Evolutionary conservation across 208 protist species (phyloP), one percentile per base, ranked within the genome.

Genomic region (Trypanosoma conorhini): DNA sequence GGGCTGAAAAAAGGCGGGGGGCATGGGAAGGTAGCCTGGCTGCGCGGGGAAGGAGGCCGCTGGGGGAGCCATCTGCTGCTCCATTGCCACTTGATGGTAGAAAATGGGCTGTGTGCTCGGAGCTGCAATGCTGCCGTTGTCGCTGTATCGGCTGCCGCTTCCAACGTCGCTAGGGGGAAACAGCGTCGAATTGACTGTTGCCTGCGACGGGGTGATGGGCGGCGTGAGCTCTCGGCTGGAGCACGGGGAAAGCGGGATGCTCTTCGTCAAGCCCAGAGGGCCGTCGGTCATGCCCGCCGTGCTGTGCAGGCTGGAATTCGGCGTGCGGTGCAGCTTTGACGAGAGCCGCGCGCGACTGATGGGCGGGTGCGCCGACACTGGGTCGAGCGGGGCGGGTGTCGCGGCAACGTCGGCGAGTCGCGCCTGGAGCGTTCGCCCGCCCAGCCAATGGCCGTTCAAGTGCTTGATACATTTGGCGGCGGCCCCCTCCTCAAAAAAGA

Each of bases 401-500:
- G 87, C 87, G 38, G 77, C 70, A 1, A 71, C 72, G 57, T 92
- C 83, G 22, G 83, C 81, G 46, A 86, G 80, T 12, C 87, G 87
- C 0, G 82, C 87, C 79, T 89, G 79, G 40, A 92, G 69, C 30
- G 70, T 65, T 50, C 82, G 82, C 8, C 65, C 66, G 42, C 75
- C 80, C 8, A 86, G 38, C 46, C 70, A 63, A 17, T 61, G 77
- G 22, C 83, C 83, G 55, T 92, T 82, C 13, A 92, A 63, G 1
- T 74, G 74, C 28, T 72, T 61, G 44, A 92, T 88, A 74, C 81
- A 87, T 38, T 67, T 71, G 9, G 72, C 77, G 17, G 87, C 87
- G 61, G 74, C 77, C 40, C 64, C 81, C 72, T 89, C 79, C 51
- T 83, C 72, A 64, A 77, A 86, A 66, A 88, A 92, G 44, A 92